Base-by-base conservation (phyloP, 2,329 filamentous ascomycete genomes). In the Penicillium griseofulvum region DNA sequence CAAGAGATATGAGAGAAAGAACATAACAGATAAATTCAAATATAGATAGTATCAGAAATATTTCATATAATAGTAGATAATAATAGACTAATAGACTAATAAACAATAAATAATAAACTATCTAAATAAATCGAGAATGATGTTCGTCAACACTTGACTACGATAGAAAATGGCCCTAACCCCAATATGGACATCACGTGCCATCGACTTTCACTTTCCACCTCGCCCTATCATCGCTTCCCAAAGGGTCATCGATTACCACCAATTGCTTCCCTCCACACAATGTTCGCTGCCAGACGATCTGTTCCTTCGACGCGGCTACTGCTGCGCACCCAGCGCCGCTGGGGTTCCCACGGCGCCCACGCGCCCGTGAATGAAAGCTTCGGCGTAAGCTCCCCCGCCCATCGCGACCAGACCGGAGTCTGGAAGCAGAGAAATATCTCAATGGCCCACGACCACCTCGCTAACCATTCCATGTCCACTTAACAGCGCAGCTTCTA, bases 401-500 rank as follows among this genome's bases (percentile, higher is more conserved):
- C 47, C 57, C 46, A 50, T 24, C 46, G 47, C 55, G 47, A 49
- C 44, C 45, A 47, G 42, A 37, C 44, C 52, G 34, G 43, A 51
- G 47, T 56, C 44, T 53, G 52, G 42, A 53, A 39, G 49, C 45
- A 42, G 22, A 42, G 37, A 44, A 56, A 51, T 39, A 52, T 5
- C 42, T 38, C 58, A 57, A 59, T 58, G 28, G 9, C 44, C 17
- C 47, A 28, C 12, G 45, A 56, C 34, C 11, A 38, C 2, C 49
- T 44, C 37, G 54, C 65, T 68, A 61, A 69, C 56, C 16, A 34
- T 49, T 44, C 11, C 46, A 44, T 38, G 57, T 55, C 34, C 48
- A 58, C 34, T 33, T 16, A 64, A 70, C 62, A 80, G 78, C 74
- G 69, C 59, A 76, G 77, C 45, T 78, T 80, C 65, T 80, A 79